A percentile compares a stretch with the other conserved stretches of the same genome.
Evolutionary conservation across 176 grass and related monocot genomes (phyloP).

Genomic region (Rhynchospora pubera): DNA sequence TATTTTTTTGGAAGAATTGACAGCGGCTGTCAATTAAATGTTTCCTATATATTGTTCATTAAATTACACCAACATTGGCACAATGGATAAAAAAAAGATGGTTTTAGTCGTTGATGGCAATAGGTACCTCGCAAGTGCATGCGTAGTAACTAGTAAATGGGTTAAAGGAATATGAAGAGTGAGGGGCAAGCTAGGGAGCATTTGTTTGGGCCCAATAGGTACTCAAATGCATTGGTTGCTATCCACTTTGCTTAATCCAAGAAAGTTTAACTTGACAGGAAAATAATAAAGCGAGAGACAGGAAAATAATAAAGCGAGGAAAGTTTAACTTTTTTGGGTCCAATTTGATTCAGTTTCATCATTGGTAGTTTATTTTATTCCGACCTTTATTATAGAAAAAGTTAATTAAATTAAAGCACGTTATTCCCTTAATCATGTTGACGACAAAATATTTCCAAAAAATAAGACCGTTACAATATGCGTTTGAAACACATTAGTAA

Average conservation of each 20-base stretch:
- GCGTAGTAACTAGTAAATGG: no score
- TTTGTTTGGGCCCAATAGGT: not conserved
- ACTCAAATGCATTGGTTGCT: not conserved
- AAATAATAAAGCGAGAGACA: not conserved
- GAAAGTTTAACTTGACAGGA: no score
- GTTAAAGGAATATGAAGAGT: not conserved
- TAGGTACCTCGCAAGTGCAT: no score
- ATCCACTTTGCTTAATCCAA: not conserved
- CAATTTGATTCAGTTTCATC: not conserved
- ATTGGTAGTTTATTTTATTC: not conserved
- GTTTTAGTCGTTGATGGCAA: not conserved
- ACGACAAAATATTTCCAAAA: no score
- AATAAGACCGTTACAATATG: no score
- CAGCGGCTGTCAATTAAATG: no score
- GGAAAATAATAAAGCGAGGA: not conserved
- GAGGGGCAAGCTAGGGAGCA: not conserved
- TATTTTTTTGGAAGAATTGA: no score
- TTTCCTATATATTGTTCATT: no score
- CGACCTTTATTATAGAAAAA: not conserved
- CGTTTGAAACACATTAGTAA: no score
- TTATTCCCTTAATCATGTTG: not conserved
- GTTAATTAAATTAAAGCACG: slow-evolving; percentile 6
- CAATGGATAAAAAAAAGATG: not conserved
- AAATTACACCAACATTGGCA: not conserved
- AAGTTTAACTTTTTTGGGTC: not conserved